Base-by-base conservation (phyloP, 306 rosid genomes). In the Cucumis cinereus region DNA sequence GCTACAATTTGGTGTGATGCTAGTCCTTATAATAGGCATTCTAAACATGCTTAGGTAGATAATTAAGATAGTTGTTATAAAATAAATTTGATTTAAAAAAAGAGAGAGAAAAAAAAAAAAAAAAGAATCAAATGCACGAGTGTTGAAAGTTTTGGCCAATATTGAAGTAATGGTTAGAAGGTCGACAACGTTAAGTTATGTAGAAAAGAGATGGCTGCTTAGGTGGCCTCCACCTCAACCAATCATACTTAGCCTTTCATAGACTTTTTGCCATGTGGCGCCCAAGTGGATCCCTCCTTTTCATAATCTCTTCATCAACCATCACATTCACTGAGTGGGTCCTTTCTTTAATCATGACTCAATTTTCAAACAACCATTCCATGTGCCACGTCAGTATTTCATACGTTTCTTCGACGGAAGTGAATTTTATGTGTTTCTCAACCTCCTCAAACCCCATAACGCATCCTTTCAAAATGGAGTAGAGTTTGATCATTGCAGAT, bases 351-450 rank as follows among this genome's bases (percentile, higher is more conserved):
- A 70, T 70, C 16, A 70, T 14, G 41, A 47, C 57, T 47, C 57
- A 23, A 43, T 24, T 69, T 22, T 43, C 74, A 20, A 5, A 63
- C 56, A 41, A 41, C 74, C 55, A 57, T 38, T 70, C 1, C 17
- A 63, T 41, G 10, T 55, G 83, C 85, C 88, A 80, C 88, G 79
- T 85, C 84, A 60, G 81, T 49, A 14, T 76, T 41, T 81, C 22
- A 58, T 57, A 68, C 79, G 73, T 79, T 79, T 84, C 79, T 33
- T 58, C 24, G 19, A 82, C 83, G 84, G 70, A 85, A 79, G 54
- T 82, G 35, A 28, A 8, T 23, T 45, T 58, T 2, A 77, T 77
- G 69, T 60, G 82, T 69, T 67, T 52, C 35, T 2, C 35, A 5
- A 30, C 3, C 4, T 52, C 36, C 10, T 28, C 11, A 4, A 28